Evolutionary conservation across 805 yeast genomes (phyloP), one percentile per base, ranked within the genome.

Genomic region (Wickerhamomyces kurtzmanii): DNA sequence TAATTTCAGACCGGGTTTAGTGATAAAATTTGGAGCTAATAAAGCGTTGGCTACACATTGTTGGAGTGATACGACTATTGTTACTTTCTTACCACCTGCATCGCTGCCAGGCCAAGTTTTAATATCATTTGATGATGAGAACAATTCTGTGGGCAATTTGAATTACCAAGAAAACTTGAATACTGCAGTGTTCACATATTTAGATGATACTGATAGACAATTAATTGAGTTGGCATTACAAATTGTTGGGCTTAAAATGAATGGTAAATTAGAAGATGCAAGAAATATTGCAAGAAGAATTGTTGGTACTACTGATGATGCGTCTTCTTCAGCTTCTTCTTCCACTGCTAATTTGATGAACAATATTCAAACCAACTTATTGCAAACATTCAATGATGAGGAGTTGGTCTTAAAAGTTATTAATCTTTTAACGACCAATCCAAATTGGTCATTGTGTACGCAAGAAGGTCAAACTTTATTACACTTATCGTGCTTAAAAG

Each of bases 201-300:
- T 85, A 24, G 96, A 91, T 56, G 98, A 91, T 49, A 82, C 96
- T 8, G 98, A 91, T 54, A 70, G 91, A 39, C 96, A 89, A 53
- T 67, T 91, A 49, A 83, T 89, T 48, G 98, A 91, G 56, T 63
- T 91, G 37, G 98, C 98, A 2, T 64, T 91, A 42, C 97, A 91
- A 49, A 91, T 91, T 43, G 96, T 91, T 22, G 98, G 98, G 2
- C 63, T 87, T 54, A 89, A 89, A 57, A 86, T 89, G 96, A 87
- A 85, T 47, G 98, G 97, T 33, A 78, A 79, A 45, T 60, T 91
- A 32, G 97, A 91, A 48, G 96, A 89, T 53, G 96, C 97, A 2
- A 74, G 83, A 40, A 86, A 85, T 47, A 83, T 91, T 43, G 97
- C 97, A 1, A 79, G 80, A 51, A 65, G 94, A 38, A 85, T 91